Evolutionary conservation across 2,329 filamentous ascomycete genomes (phyloP).

Genomic region (Beauveria scarabaeidicola): DNA sequence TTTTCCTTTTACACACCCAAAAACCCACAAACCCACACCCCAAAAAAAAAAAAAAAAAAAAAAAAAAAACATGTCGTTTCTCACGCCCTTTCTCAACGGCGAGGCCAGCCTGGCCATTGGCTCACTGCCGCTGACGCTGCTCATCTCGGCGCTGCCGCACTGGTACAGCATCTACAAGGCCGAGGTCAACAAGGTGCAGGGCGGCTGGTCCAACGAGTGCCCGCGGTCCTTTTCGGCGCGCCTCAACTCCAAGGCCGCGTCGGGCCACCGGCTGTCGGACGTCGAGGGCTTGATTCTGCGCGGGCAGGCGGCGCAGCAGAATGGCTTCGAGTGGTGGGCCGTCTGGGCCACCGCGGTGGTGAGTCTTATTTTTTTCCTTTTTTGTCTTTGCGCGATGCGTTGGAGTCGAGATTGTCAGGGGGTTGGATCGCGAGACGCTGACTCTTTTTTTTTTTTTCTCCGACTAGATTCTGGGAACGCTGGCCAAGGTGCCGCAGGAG

Average conservation of each 20-base stretch:
- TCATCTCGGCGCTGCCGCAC: conserved; percentile 11
- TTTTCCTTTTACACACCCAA: too few species aligned
- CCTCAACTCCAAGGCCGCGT: conserved; percentile 10
- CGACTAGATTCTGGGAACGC: conserved; percentile 5
- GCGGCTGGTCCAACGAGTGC: conserved; percentile 13
- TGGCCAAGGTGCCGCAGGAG: conserved; percentile 11
- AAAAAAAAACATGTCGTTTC: background rate
- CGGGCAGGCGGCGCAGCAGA: conserved; percentile 11
- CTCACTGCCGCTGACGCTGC: conserved; percentile 11
- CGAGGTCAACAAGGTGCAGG: conserved; percentile 12
- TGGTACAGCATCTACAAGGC: conserved; percentile 12
- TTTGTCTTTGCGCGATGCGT: background rate
- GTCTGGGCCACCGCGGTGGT: conserved; percentile 11
- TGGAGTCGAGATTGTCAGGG: too few species aligned
- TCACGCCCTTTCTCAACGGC: conserved; percentile 6
- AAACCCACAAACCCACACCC: too few species aligned
- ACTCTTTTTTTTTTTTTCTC: background rate
- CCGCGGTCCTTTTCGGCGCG: conserved; percentile 11
- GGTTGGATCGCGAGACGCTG: background rate
- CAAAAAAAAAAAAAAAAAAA: background rate
- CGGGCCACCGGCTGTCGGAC: conserved; percentile 10
- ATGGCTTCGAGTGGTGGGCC: conserved; percentile 12
- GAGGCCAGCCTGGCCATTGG: conserved; percentile 11
- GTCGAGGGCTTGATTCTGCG: conserved; percentile 11
- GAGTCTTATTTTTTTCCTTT: background rate